phyloP scores from a whole-genome alignment of 345 rosid species.

The Dipteronia sinensis region DNA sequence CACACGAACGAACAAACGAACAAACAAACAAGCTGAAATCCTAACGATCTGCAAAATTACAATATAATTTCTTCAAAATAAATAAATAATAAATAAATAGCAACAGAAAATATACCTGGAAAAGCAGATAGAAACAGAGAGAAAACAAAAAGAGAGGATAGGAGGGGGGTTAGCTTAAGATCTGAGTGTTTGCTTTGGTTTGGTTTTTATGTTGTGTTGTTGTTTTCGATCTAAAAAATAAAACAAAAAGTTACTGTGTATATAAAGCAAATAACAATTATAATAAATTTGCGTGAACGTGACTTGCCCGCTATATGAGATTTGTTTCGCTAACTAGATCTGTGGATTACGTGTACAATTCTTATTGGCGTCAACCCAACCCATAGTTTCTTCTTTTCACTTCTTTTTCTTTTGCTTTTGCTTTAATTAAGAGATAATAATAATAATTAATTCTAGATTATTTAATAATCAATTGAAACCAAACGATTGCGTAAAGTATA shows the following conservation, averaged over 20 bases:
- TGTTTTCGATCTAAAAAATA: not conserved
- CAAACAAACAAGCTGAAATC: not conserved
- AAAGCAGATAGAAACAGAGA: not conserved
- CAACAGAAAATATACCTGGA: conserved; percentile 4
- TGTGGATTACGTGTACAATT: not conserved
- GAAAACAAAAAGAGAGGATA: not conserved
- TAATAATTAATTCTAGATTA: not conserved
- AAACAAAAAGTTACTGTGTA: not conserved
- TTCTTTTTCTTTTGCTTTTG: not conserved
- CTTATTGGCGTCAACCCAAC: not conserved
- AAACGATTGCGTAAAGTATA: not conserved
- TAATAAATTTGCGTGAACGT: too few relatives aligned
- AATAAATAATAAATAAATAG: not conserved
- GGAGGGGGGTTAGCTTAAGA: conserved; percentile 9
- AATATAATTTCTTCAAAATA: not conserved
- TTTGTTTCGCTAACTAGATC: not conserved
- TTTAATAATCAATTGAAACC: not conserved
- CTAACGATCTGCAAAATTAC: conserved; percentile 1
- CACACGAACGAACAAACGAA: not conserved
- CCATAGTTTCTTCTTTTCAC: not conserved
- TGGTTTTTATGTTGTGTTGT: not conserved
- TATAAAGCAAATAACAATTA: not conserved
- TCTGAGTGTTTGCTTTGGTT: not conserved
- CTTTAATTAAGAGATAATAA: not conserved
- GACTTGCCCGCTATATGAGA: not conserved